A percentile compares a stretch with the other conserved stretches of the same genome.
phyloP scores from a whole-genome alignment of 208 protist species.

The Leishmania arabica region DNA sequence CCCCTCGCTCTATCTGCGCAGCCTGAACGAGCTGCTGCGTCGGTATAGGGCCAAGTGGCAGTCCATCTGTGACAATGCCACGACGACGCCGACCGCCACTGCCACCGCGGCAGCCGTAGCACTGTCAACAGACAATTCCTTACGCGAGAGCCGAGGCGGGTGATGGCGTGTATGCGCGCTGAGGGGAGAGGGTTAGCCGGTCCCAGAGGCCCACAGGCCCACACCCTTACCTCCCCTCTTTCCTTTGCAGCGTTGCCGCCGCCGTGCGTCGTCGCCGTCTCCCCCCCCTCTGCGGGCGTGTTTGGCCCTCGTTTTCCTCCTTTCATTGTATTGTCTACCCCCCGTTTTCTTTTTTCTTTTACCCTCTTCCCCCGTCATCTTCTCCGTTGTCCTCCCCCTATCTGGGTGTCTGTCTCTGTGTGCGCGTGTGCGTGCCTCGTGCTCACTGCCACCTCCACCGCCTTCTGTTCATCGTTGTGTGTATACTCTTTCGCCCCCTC shows the following conservation, averaged over 20 bases:
- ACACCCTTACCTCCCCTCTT: neutral
- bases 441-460: neutral
- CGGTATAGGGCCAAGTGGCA: slow-evolving; percentile 29
- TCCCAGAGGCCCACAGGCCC: neutral
- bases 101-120: neutral
- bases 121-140: neutral
- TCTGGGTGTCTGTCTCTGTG: neutral
- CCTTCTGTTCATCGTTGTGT: neutral
- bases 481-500: neutral
- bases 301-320: neutral
- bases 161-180: neutral
- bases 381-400: neutral
- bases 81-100: neutral
- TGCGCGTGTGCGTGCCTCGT: neutral
- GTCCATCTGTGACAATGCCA: neutral
- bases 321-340: neutral
- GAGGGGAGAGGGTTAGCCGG: neutral
- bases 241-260: neutral
- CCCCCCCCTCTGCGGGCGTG: neutral
- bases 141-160: too few species aligned
- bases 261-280: neutral
- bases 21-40: slow-evolving; percentile 39
- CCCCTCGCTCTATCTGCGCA: slow-evolving; percentile 56
- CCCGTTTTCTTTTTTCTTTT: neutral
- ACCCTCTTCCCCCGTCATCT: neutral